Evolutionary conservation across 768 basidiomycete species (phyloP), one percentile per base, ranked within the genome.

Genomic region (Auriscalpium orientale): DNA sequence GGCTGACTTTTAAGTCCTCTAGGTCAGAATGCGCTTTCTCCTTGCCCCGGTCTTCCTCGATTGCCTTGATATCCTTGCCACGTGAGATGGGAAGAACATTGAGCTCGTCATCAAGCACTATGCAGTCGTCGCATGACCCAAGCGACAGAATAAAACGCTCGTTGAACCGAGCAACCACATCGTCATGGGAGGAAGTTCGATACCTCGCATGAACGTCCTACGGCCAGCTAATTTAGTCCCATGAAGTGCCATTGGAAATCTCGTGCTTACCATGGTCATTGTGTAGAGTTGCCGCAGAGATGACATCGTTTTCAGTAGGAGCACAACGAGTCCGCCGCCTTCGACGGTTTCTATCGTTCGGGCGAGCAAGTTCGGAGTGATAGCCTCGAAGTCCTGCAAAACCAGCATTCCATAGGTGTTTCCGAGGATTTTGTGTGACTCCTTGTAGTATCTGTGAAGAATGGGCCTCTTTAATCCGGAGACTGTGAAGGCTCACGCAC

Each of bases 141-240:
- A 99, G 83, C 18, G 97, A 99, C 16, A 99, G 81, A 64, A 99
- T 98, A 72, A 99, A 99, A 11, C 97, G 89, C 68, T 99, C 97
- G 71, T 99, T 99, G 76, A 99, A 99, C 28, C 97, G 84, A 0
- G 97, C 91, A n/a, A 85, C 77, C 34, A 95, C 88, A 7, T 86
- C 78, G 65, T 91, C 89, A 65, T 95, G 91, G 1, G 91, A 85
- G 12, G 91, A 87, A 0, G 97, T 98, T 28, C 95, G 79, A 68
- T 98, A 99, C 36, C 97, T 83, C 1, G 90, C 76, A 70, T 99
- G 97, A 6, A 98, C 95, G 66, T 99, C 97, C 94, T 98, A 59
- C 8, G 49, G n/a, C n/a, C 18, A 18, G 49, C 33, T 35, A 13
- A 56, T 36, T 34, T 16, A 15, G 34, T 20, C 10, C 12, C 36